Base-by-base conservation (phyloP, 1,139 yeast species). In the Sugiyamaella castrensis region DNA sequence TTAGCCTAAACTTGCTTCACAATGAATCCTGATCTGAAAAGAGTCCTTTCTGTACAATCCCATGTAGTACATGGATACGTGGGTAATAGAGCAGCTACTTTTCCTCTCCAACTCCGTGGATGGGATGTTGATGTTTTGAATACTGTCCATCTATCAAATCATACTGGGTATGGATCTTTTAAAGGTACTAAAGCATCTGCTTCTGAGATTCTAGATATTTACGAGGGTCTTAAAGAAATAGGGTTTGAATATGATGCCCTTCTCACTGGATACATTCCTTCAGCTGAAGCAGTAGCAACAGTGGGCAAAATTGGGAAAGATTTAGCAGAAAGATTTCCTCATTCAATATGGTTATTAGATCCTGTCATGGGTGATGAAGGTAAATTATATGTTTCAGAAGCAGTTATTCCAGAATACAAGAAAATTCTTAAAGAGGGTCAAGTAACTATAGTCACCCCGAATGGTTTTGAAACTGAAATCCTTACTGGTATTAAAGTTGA, bases 311-410 rank as follows among this genome's bases (percentile, higher is more conserved):
- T 80, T 11, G 72, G 71, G 8, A 37, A 60, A 68, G 63, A 64
- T 52, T 30, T 66, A 41, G 57, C 57, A 34, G 46, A 40, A 33
- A 51, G 58, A 53, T 61, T 52, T 51, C 66, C 63, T 4, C 52
- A 57, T 24, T 41, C 59, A 5, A 58, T 71, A 42, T 85, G 94
- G 82, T 71, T 89, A 10, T 66, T 89, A 54, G 98, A 92, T 63
- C 98, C 98, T 0, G 97, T 92, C 2, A 76, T 92, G 76, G 98
- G 98, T 11, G 98, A 92, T 66, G 83, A 87, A 57, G 96, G 95
- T 1, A 76, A 75, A 52, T 65, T 91, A 27, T 92, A 92, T 61
- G 97, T 92, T 9, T 77, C 81, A 40, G 76, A 81, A 54, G 78
- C 79, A 16, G 86, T 88, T 46, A 74, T 91, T 0, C 79, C 81